phyloP scores from a whole-genome alignment of 305 asterid genomes.

The Solanum hybrid region DNA sequence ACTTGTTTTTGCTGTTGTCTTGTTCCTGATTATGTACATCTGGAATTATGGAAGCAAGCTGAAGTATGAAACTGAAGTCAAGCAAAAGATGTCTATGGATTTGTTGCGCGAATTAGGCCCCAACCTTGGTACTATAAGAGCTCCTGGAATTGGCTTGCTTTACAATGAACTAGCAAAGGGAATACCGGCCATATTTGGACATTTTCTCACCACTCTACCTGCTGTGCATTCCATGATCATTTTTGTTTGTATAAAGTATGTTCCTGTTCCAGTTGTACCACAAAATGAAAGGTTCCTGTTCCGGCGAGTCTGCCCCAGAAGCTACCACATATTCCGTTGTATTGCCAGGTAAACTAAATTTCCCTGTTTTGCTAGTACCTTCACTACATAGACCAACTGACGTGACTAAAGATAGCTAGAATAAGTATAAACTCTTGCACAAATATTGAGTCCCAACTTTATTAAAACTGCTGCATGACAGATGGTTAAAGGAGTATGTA shows the following conservation, averaged over 20 bases:
- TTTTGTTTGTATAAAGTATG: slow-evolving; percentile 92
- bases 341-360: slow-evolving; percentile 69
- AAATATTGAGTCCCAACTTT: neutral
- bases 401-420: neutral
- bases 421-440: neutral
- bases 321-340: slow-evolving; percentile 96
- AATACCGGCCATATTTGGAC: slow-evolving; percentile 92
- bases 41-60: slow-evolving; percentile 99
- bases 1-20: slow-evolving; percentile 71
- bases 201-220: slow-evolving; percentile 88
- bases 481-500: neutral
- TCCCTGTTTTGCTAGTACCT: neutral
- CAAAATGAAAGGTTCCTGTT: slow-evolving; percentile 91
- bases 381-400: neutral
- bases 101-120: slow-evolving; percentile 84
- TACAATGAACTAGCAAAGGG: slow-evolving; percentile 98
- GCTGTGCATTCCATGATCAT: slow-evolving; percentile 98
- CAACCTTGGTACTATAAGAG: slow-evolving; percentile 85
- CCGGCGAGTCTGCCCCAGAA: slow-evolving; percentile 84
- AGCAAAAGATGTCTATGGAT: slow-evolving; percentile 84
- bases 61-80: slow-evolving; percentile 93
- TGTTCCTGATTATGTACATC: slow-evolving; percentile 80
- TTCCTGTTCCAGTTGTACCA: slow-evolving; percentile 91
- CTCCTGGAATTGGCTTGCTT: slow-evolving; percentile 96
- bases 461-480: neutral